These are phyloP conservation scores for Phytophthora fragariae DNA, from an alignment of 352 stramenopile species.

Conservation along the genomic window DNA sequence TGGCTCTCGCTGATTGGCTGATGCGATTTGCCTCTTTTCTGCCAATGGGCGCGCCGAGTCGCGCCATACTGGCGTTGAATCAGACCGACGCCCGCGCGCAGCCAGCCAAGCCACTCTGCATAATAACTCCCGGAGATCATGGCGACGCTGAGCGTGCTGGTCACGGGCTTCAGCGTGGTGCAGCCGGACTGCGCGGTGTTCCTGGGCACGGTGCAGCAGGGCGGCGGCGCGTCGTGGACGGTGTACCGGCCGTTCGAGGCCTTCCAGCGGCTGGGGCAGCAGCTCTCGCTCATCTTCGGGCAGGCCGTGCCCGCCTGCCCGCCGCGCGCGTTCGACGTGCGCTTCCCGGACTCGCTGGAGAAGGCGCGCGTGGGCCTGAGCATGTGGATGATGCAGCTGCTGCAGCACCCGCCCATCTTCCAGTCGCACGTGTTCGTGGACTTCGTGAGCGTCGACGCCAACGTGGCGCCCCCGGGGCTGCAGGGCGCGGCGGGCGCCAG, in stretches of 20 bases:
- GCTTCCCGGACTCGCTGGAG: constrained; percentile 74
- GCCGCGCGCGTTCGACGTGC: constrained; percentile 60
- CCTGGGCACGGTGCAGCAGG: constrained; percentile 78
- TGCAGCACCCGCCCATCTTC: constrained; percentile 82
- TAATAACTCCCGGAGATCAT: constrained; percentile 34
- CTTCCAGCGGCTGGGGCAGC: constrained; percentile 78
- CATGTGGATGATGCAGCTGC: constrained; percentile 85
- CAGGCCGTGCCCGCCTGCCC: constrained; percentile 67
- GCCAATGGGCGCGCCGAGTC: constrained; percentile 22
- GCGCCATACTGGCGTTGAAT: constrained; percentile 22
- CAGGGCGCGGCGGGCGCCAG: constrained; percentile 35
- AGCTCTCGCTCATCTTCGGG: constrained; percentile 79
- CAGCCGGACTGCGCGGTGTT: constrained; percentile 72
- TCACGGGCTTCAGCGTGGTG: constrained; percentile 80
- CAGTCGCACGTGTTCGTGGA: constrained; percentile 87
- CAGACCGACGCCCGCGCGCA: constrained; percentile 7
- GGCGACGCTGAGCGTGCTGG: constrained; percentile 73
- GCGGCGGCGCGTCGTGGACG: constrained; percentile 68
- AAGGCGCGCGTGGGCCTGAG: constrained; percentile 75
- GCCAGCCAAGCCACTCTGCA: constrained; percentile 28
- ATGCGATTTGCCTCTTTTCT: constrained; percentile 20
- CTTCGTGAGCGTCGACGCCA: constrained; percentile 83
- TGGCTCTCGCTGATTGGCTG: constrained; percentile 32
- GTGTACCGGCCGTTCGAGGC: constrained; percentile 80
- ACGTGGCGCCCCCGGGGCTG: constrained; percentile 66